phyloP scores from a whole-genome alignment of 2,329 filamentous ascomycete genomes.

The Cryphonectria radicalis region DNA sequence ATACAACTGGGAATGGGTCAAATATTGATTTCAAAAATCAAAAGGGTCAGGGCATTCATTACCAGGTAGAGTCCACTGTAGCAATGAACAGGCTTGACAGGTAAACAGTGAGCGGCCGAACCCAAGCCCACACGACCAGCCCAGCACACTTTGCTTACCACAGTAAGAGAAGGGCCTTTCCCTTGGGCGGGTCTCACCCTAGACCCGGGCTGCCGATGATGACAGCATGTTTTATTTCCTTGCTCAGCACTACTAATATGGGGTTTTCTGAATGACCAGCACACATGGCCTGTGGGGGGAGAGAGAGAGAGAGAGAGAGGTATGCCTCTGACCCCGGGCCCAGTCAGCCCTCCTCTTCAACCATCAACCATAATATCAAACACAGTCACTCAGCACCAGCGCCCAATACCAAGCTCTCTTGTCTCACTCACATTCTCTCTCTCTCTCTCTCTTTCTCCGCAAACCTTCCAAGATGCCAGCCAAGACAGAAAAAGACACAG shows the following conservation, averaged over 20 bases:
- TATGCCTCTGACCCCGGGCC: not conserved
- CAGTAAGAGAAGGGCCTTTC: not conserved
- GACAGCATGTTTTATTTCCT: not conserved
- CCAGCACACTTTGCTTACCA: not conserved
- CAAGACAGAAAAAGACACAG: constrained; percentile 45
- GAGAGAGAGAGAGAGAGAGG: too few species aligned
- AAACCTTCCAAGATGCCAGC: constrained; percentile 38
- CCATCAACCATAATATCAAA: not conserved
- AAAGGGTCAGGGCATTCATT: too few species aligned
- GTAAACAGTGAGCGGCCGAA: not conserved
- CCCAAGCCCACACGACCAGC: not conserved
- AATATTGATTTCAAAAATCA: too few species aligned
- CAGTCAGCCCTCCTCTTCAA: not conserved
- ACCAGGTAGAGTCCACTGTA: too few species aligned
- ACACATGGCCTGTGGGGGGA: too few species aligned
- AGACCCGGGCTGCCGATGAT: not conserved
- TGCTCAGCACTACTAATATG: not conserved
- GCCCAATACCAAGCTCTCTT: not conserved
- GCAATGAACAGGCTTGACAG: too few species aligned
- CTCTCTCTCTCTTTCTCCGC: too few species aligned
- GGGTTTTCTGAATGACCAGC: too few species aligned
- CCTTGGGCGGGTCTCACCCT: not conserved
- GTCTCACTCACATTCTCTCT: not conserved
- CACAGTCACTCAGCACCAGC: not conserved
- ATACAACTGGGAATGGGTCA: too few species aligned